Evolutionary conservation across 192 early-diverging fungal genomes (phyloP), one percentile per base, ranked within the genome.

Genomic region (Backusella tarrabulga): DNA sequence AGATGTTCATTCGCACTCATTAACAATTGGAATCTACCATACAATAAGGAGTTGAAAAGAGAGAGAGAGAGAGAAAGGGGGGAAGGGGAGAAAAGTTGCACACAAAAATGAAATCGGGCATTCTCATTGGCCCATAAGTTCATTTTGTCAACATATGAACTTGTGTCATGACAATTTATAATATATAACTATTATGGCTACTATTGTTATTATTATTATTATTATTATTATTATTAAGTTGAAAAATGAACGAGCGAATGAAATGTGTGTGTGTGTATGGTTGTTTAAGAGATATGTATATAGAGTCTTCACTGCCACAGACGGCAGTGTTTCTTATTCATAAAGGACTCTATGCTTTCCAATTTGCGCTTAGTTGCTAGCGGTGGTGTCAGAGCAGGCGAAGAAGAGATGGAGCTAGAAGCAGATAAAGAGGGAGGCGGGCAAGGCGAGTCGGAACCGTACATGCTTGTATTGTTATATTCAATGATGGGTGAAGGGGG

Each of bases 361-460:
- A 70, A 17, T 17, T 72, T 72, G 26, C 40, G 71, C 41, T 72
- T 68, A 41, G 70, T 54, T 32, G 70, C 71, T 15, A 77, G 44
- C 34, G 76, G 71, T 44, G 76, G 76, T 26, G 76, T 77, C 52
- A 72, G 76, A 41, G 70, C 44, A 38, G 76, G 76, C 21, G 76
- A 77, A 15, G 76, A 77, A 26, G 71, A 50, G 35, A 38, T 77
- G 11, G 76, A 77, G 32, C 76, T 77, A 1, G 76, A 56, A 1
- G 72, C 35, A 23, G 76, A 77, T 66, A 77, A 46, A 23, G 76
- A 40, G 15, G 70, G 35, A 6, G 68, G 38, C 9, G 41, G 9
- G 23, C 9, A 52, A 56, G 54, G 56, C 5, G 56, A 63, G 4
- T 63, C 56, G 26, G 56, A 29, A 8, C 56, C 8, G 7, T 63